Evolutionary conservation across 2,329 filamentous ascomycete genomes (phyloP).

Genomic region (Verticillium albo-atrum): DNA sequence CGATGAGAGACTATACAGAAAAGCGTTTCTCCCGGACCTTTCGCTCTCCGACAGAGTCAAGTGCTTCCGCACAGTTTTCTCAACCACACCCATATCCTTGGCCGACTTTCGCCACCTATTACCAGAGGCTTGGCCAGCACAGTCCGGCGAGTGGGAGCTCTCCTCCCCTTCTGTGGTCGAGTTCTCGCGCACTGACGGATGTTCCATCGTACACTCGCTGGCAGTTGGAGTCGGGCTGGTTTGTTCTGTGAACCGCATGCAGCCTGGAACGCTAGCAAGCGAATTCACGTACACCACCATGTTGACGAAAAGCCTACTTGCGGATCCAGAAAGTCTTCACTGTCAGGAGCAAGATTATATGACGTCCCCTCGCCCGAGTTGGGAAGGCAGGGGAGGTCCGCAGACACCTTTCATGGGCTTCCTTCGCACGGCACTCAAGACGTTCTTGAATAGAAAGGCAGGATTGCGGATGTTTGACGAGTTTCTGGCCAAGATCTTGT

Average conservation of each 20-base stretch:
- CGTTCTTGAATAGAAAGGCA: not conserved
- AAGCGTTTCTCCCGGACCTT: not conserved
- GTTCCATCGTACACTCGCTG: not conserved
- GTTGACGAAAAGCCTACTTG: not conserved
- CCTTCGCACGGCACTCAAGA: not conserved
- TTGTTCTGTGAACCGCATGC: not conserved
- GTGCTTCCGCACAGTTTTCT: not conserved
- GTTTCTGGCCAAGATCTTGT: not conserved
- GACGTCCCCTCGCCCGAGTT: not conserved
- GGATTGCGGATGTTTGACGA: not conserved
- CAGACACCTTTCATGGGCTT: not conserved
- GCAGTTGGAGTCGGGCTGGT: not conserved
- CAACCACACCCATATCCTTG: not conserved
- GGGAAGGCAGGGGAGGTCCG: not conserved
- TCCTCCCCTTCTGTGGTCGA: not conserved
- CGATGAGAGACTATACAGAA: not conserved
- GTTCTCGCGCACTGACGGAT: not conserved
- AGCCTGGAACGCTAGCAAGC: not conserved
- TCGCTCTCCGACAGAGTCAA: not conserved
- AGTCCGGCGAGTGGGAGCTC: not conserved
- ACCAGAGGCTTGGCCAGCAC: not conserved
- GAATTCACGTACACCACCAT: not conserved
- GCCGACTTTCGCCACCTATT: not conserved
- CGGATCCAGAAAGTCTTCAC: not conserved
- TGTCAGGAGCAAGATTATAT: not conserved